Base-by-base conservation (phyloP, 1,284 basidiomycete species). In the Ustilago crameri region DNA sequence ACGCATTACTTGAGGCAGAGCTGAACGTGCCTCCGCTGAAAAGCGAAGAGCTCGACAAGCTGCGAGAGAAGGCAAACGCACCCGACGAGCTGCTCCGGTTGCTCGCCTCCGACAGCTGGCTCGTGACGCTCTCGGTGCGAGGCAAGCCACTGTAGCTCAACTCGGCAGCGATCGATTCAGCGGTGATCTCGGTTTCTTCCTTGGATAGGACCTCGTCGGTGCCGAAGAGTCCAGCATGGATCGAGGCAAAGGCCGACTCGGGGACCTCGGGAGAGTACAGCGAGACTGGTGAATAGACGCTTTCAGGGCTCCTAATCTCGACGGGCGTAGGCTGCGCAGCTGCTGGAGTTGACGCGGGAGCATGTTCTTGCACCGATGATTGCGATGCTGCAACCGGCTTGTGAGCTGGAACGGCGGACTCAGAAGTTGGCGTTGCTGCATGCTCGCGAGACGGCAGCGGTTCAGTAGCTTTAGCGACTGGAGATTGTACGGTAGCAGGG, bases 41-140 rank as follows among this genome's bases (percentile, higher is more conserved):
- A 22, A 76, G 44, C 27, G 75, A 75, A 3, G 67, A 63, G 49
- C 24, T 64, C 10, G 75, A 73, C 60, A 75, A 51, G 53, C 68
- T 65, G 27, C 65, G 65, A 30, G 74, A 68, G 32, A 73, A 75
- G 10, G 60, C 74, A 42, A 74, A 70, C 2, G 73, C 63, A 22
- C 73, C 70, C 17, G 65, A 63, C 3, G 51, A 63, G 56, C 70
- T 76, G 60, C 69, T 72, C 37, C 65, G 59, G 32, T 38, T 51
- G 43, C 65, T 66, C 18, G 43, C 49, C 14, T 65, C 62, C 5
- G 61, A 69, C 14, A 73, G 41, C 32, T 72, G 55, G 58, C 74
- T 75, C 8, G 55, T 50, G 41, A 69, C 47, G 38, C 71, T 74
- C 34, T 69, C 58, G 40, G 51, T 69, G 27, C 71, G 57, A 37